Conservation (phyloP, 2,329 filamentous ascomycete species). For the Fusarium goolgardi region DNA sequence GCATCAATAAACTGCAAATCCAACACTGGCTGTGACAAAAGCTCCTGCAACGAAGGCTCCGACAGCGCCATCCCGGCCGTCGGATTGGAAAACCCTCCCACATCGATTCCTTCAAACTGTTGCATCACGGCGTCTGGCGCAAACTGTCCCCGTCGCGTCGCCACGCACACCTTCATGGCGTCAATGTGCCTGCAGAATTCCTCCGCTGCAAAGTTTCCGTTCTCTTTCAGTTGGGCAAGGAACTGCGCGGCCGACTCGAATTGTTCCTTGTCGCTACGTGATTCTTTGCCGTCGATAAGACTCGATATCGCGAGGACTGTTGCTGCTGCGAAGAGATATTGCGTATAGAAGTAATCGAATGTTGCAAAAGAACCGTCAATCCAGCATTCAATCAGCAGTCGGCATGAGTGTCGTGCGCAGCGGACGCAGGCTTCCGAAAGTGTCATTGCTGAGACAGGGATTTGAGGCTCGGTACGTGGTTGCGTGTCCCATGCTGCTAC, state of each 20-base stretch:
- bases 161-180: conserved; percentile 49
- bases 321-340: conserved; percentile 60
- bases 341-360: conserved; percentile 60
- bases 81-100: conserved; percentile 27
- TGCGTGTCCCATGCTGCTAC: conserved; percentile 44
- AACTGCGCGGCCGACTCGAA: conserved; percentile 55
- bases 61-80: conserved; percentile 53
- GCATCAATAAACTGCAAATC: conserved; percentile 53
- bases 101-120: conserved; percentile 34
- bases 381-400: conserved; percentile 58
- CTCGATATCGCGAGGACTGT: conserved; percentile 59
- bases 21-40: conserved; percentile 50
- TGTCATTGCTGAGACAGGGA: conserved; percentile 51
- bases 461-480: conserved; percentile 37
- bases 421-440: conserved; percentile 59
- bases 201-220: conserved; percentile 56
- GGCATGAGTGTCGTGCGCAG: conserved; percentile 58
- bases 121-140: conserved; percentile 21
- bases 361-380: conserved; percentile 59
- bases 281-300: conserved; percentile 49
- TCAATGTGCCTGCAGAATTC: conserved; percentile 58
- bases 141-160: conserved; percentile 36
- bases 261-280: conserved; percentile 53
- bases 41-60: conserved; percentile 52
- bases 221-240: conserved; percentile 53